Conservation (phyloP, 352 stramenopile genomes). For the Globisporangium uncinulatum region DNA sequence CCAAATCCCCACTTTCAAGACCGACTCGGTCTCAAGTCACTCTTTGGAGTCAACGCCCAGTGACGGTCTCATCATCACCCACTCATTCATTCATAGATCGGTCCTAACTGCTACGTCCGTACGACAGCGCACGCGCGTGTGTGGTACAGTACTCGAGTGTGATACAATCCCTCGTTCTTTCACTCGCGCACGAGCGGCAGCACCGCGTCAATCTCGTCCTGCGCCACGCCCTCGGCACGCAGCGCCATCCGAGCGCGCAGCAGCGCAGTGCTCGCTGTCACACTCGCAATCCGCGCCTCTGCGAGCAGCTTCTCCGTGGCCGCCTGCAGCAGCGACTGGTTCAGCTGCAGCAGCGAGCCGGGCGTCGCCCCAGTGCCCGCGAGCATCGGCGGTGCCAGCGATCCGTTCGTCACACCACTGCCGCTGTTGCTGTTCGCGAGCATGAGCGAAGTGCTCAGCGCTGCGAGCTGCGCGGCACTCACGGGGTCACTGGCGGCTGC, state of each 20-base stretch:
- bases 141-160: too few relatives aligned
- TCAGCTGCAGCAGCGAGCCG: constrained; percentile 12
- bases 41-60: too few relatives aligned
- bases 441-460: constrained; percentile 12
- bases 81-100: too few relatives aligned
- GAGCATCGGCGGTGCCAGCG: neutral
- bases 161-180: too few relatives aligned
- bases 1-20: too few relatives aligned
- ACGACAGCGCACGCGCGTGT: too few relatives aligned
- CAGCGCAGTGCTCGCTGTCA: constrained; percentile 13
- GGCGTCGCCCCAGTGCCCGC: neutral
- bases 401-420: neutral
- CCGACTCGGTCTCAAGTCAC: too few relatives aligned
- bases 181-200: constrained; percentile 6
- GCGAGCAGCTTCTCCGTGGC: constrained; percentile 14
- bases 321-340: constrained; percentile 14
- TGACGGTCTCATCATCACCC: too few relatives aligned
- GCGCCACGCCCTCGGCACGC: constrained; percentile 12
- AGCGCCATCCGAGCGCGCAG: constrained; percentile 12
- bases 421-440: constrained; percentile 1
- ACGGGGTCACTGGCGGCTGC: neutral
- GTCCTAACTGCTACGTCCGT: too few relatives aligned
- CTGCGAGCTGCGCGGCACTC: constrained; percentile 1
- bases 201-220: constrained; percentile 15
- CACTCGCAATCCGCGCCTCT: constrained; percentile 8